Conservation (phyloP, 1,284 basidiomycete species). For the Cryptococcus sp. region DNA sequence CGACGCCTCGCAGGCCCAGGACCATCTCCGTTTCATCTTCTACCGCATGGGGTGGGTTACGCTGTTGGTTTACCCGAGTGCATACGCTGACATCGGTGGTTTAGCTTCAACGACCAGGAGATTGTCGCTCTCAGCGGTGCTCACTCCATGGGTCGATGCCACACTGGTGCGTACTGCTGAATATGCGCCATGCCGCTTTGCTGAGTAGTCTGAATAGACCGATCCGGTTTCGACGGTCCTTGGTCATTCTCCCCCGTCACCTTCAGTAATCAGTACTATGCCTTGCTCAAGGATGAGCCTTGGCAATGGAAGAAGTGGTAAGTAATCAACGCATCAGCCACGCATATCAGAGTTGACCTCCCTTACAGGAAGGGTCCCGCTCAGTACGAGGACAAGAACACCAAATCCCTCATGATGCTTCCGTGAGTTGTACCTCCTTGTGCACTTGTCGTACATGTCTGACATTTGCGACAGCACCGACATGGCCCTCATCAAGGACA, state of each 20-base stretch:
- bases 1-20: slow-evolving; percentile 78
- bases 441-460: neutral
- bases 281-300: slow-evolving; percentile 79
- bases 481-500: slow-evolving; percentile 74
- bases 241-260: slow-evolving; percentile 53
- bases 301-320: slow-evolving; percentile 61
- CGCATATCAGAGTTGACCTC: slow-evolving; percentile 1
- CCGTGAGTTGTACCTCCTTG: slow-evolving; percentile 61
- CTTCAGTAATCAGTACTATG: slow-evolving; percentile 88
- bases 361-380: slow-evolving; percentile 79
- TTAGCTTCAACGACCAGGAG: slow-evolving; percentile 91
- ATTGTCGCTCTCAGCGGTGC: slow-evolving; percentile 93
- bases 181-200: neutral
- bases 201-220: slow-evolving; percentile 44
- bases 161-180: slow-evolving; percentile 60
- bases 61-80: neutral
- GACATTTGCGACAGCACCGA: slow-evolving; percentile 63
- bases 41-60: slow-evolving; percentile 74
- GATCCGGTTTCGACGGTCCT: slow-evolving; percentile 85
- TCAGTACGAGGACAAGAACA: slow-evolving; percentile 91
- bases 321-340: slow-evolving; percentile 4
- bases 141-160: slow-evolving; percentile 94
- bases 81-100: slow-evolving; percentile 14
- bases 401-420: slow-evolving; percentile 90
- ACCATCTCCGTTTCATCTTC: slow-evolving; percentile 88